These are phyloP conservation scores for Saprolegnia diclina DNA, from an alignment of 352 stramenopile genomes.

Conservation along the genomic window DNA sequence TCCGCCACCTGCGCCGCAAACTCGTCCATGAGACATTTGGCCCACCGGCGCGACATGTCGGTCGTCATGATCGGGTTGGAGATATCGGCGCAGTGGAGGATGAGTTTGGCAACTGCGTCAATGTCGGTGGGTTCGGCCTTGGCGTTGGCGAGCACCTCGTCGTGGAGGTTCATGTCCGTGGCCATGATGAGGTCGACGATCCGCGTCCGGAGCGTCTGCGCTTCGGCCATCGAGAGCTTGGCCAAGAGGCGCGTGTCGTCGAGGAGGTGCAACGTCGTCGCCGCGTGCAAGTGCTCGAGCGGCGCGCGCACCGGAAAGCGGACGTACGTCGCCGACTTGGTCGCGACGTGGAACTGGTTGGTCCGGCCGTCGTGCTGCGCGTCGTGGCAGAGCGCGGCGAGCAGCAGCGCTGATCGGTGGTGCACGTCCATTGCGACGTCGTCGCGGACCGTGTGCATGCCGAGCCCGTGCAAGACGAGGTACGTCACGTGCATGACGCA, in stretches of 20 bases:
- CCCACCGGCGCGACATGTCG: slow-evolving; percentile 20
- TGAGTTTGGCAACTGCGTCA: slow-evolving; percentile 18
- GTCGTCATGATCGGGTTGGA: slow-evolving; percentile 23
- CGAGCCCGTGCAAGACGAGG: slow-evolving; percentile 67
- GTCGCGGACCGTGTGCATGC: slow-evolving; percentile 53
- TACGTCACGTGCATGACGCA: slow-evolving; percentile 84
- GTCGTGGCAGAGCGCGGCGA: slow-evolving; percentile 88
- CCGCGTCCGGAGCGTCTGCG: neutral
- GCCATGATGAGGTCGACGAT: slow-evolving; percentile 21
- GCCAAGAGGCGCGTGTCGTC: neutral
- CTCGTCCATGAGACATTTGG: slow-evolving; percentile 12
- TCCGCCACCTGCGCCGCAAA: slow-evolving; percentile 17
- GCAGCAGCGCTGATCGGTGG: slow-evolving; percentile 45
- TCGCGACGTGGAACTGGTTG: slow-evolving; percentile 67
- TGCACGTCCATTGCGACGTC: slow-evolving; percentile 63
- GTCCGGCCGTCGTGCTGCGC: slow-evolving; percentile 86
- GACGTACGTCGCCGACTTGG: slow-evolving; percentile 1
- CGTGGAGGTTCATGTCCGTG: slow-evolving; percentile 22
- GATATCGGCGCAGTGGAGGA: slow-evolving; percentile 26
- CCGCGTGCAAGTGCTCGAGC: slow-evolving; percentile 20
- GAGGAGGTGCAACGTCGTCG: slow-evolving; percentile 1
- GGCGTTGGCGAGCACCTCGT: neutral
- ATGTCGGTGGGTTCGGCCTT: neutral
- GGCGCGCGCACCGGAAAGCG: neutral
- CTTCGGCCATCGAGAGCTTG: neutral